Base-by-base conservation (phyloP, 768 basidiomycete genomes). In the Podaxis sp. region DNA sequence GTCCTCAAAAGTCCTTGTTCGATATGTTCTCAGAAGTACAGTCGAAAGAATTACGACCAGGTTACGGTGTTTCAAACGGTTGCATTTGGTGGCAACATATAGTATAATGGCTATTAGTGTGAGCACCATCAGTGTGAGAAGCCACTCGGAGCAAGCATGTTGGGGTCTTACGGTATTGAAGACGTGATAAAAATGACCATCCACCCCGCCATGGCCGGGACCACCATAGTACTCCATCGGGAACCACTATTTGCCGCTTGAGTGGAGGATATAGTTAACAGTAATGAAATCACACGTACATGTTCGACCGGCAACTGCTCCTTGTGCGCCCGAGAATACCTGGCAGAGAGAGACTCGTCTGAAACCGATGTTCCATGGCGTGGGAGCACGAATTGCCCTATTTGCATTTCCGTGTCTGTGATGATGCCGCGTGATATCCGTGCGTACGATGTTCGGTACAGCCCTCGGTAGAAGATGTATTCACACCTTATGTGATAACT, bases 381-480 rank as follows among this genome's bases (percentile, higher is more conserved):
- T 0, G 92, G 91, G 3, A 95, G 69, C 52, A 90, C 80, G 68
- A 94, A 95, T 71, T 91, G 91, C 10, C 87, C 93, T 38, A 95
- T 84, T 72, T 94, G 94, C 55, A 94, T 79, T 68, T 95, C 93
- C 1, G 94, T 95, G 67, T 96, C 94, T 25, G 91, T 94, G 63
- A 96, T 89, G 36, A 85, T 86, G 23, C 91, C 87, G 18, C 91
- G 82, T 10, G 92, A 91, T 16, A 96, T 72, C 16, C 93, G 82
- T 0, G 89, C 93, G 69, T 92, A 95, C n/a, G 87, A 76, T 2
- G 89, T 91, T 16, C 90, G 80, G 68, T 91, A 88, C 25, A 93
- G 67, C 1, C 88, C 91, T 10, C 93, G 83, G 70, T 92, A 95
- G 25, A 92, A 74, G 53, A 96, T 92, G 68, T 95, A 95, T 77